phyloP scores from a whole-genome alignment of 768 basidiomycete genomes.

The Lentinula sp. region DNA sequence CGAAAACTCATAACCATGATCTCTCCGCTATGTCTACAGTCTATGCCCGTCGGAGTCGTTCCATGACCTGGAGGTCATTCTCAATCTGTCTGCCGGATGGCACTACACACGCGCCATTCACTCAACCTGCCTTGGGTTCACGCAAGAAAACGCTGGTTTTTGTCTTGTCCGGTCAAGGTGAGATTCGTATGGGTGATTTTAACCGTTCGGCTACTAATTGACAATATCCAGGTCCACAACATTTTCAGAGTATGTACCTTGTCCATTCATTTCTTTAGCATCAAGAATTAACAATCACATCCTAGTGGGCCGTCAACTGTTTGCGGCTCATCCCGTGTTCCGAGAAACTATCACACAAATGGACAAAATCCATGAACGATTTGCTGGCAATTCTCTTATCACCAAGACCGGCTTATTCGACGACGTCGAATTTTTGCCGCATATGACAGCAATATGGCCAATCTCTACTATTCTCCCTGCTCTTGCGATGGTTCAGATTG shows the following conservation, averaged over 20 bases:
- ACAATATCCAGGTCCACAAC: constrained; percentile 20
- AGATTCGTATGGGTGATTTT: too few species aligned
- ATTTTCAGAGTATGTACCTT: constrained; percentile 25
- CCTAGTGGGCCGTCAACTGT: constrained; percentile 32
- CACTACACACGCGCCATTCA: constrained; percentile 12
- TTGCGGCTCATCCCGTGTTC: constrained; percentile 26
- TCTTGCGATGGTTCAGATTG: constrained; percentile 39
- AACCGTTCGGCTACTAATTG: too few species aligned
- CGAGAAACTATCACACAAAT: constrained; percentile 28
- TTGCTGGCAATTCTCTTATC: constrained; percentile 30
- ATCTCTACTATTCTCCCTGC: constrained; percentile 33
- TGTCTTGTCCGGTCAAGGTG: constrained; percentile 30
- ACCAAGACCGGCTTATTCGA: constrained; percentile 29
- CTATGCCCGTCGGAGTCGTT: constrained; percentile 22
- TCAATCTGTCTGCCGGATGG: constrained; percentile 11
- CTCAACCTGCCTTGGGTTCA: constrained; percentile 20
- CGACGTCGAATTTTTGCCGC: neutral
- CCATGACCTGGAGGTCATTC: constrained; percentile 25
- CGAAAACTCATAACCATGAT: neutral
- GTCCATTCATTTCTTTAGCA: neutral
- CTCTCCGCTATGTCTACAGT: neutral
- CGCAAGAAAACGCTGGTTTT: constrained; percentile 25
- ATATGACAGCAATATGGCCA: constrained; percentile 21
- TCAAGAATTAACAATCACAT: neutral
- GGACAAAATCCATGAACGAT: constrained; percentile 23